Base-by-base conservation (phyloP, 768 basidiomycete species). In the Mycena epipterygia region DNA sequence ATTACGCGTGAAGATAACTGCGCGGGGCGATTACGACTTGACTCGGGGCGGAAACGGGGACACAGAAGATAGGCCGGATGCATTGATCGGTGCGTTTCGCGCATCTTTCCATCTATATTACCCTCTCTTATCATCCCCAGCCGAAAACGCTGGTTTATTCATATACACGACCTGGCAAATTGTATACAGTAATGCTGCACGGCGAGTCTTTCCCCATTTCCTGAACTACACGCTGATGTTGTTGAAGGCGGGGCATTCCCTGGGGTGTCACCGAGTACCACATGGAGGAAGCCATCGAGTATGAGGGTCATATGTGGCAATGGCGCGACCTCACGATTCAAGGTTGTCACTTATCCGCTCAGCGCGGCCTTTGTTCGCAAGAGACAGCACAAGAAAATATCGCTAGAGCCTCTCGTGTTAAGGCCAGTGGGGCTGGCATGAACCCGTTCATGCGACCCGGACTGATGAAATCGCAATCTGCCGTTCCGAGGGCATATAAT, bases 391-490 rank as follows among this genome's bases (percentile, higher is more conserved):
- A n/a, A 25, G 12, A n/a, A 32, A 23, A 13, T 0, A 48, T 37
- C 16, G 25, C 8, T 8, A 29, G 5, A 13, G 7, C 23, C 17
- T 8, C n/a, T 16, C 55, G 23, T 4, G 33, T 23, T 3, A 53
- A 65, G 16, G 64, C 64, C 5, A 1, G 33, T 3, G 64, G 64
- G 13, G 64, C 64, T 1, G 44, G 12, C 9, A 1, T 57, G 17
- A 57, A 65, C 25, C 64, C 55, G 8, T 65, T 65, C 35, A 57
- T 57, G 55, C 64, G 64, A 16, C 64, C 64, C 6, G 64, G 64
- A 23, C 17, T 65, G 55, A 32, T 30, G 49, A 25, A 48, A 19
- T 14, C 16, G 42, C 9, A 3, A 4, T 2, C 25, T 6, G 17
- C 32, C 6, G 33, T 3, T 2, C 44, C 64, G 33, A 33, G 55